Base-by-base conservation (phyloP, 2,329 filamentous ascomycete species). In the Cadophora sp. region DNA sequence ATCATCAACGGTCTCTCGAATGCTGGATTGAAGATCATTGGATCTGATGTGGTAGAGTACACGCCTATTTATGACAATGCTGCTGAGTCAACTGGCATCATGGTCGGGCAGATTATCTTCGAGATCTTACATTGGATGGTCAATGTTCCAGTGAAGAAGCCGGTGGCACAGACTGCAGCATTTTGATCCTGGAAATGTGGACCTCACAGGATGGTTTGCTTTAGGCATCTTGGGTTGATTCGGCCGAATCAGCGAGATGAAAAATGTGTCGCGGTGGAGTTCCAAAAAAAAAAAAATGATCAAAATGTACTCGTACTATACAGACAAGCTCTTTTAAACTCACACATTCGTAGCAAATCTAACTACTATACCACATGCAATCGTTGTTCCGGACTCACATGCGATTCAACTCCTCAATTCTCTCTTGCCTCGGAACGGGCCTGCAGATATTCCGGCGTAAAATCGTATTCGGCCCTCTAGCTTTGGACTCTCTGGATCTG, bases 61-160 rank as follows among this genome's bases (percentile, higher is more conserved):
- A 76, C 73, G 7, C 76, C 76, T 1, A 53, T 76, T 1, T 77
- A 77, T 60, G 76, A 78, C 61, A 76, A 75, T 50, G 70, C 73
- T 8, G 76, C 75, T 4, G 76, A 78, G 60, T 76, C 75, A 0
- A 78, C 76, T 0, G 75, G 72, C 6, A 75, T 77, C 40, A 73
- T 72, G 19, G 67, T 76, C 31, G 70, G 68, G 1, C 66, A 75
- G 53, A 76, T 77, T 27, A 68, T 76, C 6, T 76, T 73, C 53
- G 75, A 77, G 53, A 74, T 77, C n/a, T 37, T 77, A 61, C 74
- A 76, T 19, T 77, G 76, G 76, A 77, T 77, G 75, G 71, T 76
- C 3, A 62, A 70, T 27, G 74, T 76, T 22, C 75, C 75, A 11
- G 74, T 76, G 3, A 68, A 68, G 29, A 72, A 59, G 26, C 71